Evolutionary conservation across 164 flowering plant genomes (phyloP).

Genomic region (Echeveria elegans): DNA sequence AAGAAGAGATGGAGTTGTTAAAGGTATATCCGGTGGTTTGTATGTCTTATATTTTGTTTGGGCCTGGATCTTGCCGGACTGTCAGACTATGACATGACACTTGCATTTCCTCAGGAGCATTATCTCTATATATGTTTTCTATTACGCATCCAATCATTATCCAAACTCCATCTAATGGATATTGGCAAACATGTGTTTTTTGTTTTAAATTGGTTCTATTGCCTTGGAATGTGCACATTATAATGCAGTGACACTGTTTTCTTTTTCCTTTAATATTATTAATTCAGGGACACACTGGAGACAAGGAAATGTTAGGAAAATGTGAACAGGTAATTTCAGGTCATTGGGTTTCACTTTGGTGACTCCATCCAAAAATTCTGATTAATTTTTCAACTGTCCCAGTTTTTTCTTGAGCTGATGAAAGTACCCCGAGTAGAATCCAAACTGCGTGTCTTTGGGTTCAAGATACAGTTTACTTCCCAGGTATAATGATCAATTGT

Average conservation of each 20-base stretch:
- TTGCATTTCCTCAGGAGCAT: background rate
- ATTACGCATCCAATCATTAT: background rate
- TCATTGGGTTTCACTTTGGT: background rate
- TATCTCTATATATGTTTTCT: too few species aligned
- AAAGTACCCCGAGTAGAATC: slow-evolving; percentile 95
- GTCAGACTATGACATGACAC: background rate
- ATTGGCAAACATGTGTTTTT: too few species aligned
- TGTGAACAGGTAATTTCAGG: slow-evolving; percentile 75
- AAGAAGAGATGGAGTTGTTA: slow-evolving; percentile 86
- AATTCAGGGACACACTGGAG: slow-evolving; percentile 72
- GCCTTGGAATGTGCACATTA: background rate
- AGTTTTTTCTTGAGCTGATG: slow-evolving; percentile 98
- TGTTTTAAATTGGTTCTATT: background rate
- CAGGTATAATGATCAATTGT: slow-evolving; percentile 45
- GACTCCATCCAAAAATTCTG: slow-evolving; percentile 8
- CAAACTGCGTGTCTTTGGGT: slow-evolving; percentile 88
- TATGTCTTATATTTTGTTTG: background rate
- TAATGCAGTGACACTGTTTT: background rate
- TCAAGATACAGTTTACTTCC: slow-evolving; percentile 67
- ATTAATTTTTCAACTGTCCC: slow-evolving; percentile 16
- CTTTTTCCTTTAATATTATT: background rate
- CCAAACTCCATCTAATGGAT: background rate
- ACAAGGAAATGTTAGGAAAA: slow-evolving; percentile 85
- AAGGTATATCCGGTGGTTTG: slow-evolving; percentile 42
- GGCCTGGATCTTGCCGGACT: background rate